Conservation (phyloP, 1,284 basidiomycete genomes). For the Malassezia psittaci region DNA sequence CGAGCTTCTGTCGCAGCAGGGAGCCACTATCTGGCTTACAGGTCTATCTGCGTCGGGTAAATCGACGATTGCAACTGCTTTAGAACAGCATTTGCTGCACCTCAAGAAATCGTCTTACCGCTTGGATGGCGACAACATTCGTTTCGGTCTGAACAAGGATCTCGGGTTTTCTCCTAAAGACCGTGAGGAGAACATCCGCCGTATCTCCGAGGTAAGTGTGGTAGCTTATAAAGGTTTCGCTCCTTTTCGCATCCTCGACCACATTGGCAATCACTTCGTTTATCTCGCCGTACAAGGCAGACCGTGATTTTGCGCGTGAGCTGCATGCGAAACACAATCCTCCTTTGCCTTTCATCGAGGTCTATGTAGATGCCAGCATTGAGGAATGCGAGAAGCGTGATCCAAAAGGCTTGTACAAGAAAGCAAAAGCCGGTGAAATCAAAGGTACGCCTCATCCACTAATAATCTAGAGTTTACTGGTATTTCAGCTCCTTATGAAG, state of each 20-base stretch:
- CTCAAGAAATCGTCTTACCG: slow-evolving; percentile 76
- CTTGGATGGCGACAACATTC: slow-evolving; percentile 91
- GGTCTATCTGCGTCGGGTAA: slow-evolving; percentile 50
- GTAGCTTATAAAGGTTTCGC: slow-evolving; percentile 55
- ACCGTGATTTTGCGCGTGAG: slow-evolving; percentile 71
- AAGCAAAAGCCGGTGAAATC: slow-evolving; percentile 88
- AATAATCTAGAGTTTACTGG: slow-evolving; percentile 76
- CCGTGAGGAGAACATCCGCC: slow-evolving; percentile 90
- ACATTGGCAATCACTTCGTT: slow-evolving; percentile 86
- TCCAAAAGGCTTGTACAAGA: slow-evolving; percentile 96
- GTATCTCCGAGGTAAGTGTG: slow-evolving; percentile 70
- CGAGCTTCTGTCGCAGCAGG: slow-evolving; percentile 27
- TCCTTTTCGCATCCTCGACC: slow-evolving; percentile 79
- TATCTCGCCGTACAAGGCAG: slow-evolving; percentile 86
- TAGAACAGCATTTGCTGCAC: slow-evolving; percentile 90
- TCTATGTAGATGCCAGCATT: slow-evolving; percentile 87
- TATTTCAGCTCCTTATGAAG: slow-evolving; percentile 92
- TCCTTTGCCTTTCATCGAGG: slow-evolving; percentile 71
- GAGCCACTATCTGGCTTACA: slow-evolving; percentile 34
- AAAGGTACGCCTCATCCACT: slow-evolving; percentile 58
- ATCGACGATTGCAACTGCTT: slow-evolving; percentile 92
- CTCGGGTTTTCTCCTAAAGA: slow-evolving; percentile 92
- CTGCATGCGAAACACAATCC: slow-evolving; percentile 58
- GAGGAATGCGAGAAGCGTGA: slow-evolving; percentile 79
- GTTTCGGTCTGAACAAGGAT: slow-evolving; percentile 95